Evolutionary conservation across 108 stramenopile genomes (phyloP).

Genomic region (Cyclotella distinguenda): DNA sequence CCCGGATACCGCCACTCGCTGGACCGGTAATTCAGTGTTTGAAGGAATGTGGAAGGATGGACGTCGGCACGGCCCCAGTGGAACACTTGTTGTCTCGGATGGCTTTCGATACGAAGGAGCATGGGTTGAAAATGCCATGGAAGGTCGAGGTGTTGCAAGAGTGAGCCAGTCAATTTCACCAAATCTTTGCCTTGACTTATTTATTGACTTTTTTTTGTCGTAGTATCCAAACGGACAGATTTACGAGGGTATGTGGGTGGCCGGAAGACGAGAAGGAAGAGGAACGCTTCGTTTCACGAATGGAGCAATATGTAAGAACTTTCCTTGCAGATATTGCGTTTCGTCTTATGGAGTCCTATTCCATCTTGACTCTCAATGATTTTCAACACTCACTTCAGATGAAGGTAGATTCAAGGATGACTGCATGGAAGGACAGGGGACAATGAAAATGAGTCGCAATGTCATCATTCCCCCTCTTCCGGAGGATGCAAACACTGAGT

Average conservation of each 20-base stretch:
- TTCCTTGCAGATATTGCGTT: not conserved
- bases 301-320: conserved; percentile 64
- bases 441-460: conserved; percentile 76
- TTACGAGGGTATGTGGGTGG: conserved; percentile 80
- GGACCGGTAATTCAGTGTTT: too few species aligned
- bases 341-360: not conserved
- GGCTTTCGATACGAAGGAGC: conserved; percentile 89
- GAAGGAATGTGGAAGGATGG: conserved; percentile 86
- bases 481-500: conserved; percentile 14
- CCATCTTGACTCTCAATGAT: not conserved
- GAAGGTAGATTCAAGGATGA: conserved; percentile 92
- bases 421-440: conserved; percentile 89
- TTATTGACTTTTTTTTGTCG: conserved; percentile 2
- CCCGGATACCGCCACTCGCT: conserved; percentile 4
- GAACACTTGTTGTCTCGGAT: conserved; percentile 67
- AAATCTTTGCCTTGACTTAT: not conserved
- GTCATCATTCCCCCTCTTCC: conserved; percentile 56
- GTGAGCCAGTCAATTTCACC: not conserved
- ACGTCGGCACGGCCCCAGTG: conserved; percentile 75
- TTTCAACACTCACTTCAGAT: conserved; percentile 26
- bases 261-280: conserved; percentile 82
- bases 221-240: conserved; percentile 83
- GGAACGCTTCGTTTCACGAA: conserved; percentile 85
- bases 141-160: conserved; percentile 77
- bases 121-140: conserved; percentile 89